Evolutionary conservation across 306 rosid species (phyloP), one percentile per base, ranked within the genome.

Genomic region (Lablab purpureus): DNA sequence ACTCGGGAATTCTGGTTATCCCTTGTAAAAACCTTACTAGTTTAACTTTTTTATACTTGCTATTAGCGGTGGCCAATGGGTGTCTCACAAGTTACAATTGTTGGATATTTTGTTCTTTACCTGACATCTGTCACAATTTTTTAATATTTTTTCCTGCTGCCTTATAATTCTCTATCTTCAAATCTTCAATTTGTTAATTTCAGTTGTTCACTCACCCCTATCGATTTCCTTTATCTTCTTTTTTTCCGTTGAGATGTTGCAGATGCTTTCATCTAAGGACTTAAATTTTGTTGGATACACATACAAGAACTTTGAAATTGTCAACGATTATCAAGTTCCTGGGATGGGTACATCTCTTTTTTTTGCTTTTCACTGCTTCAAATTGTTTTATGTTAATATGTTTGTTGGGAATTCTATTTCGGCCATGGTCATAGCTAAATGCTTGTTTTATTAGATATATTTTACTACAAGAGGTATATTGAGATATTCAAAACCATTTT

Each of bases 201-300:
- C 55, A 30, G 67, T 62, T 54, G 71, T 59, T 69, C 59, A 17
- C 64, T 51, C 47, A 32, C 25, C 28, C 52, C 60, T 43, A 22
- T 32, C 21, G 4, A 17, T 78, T 54, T 81, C 2, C 30, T 7
- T 22, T 21, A 62, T 37, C 67, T 62, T 34, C 22, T 74, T 17
- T 28, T 70, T 75, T 73, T 72, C 81, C 76, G 55, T 74, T 51
- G 55, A 73, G 70, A 25, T 69, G 55, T 84, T 74, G 55, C 96
- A 96, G 99, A 96, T 93, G 98, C 96, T 96, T 73, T 91, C 99
- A 49, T 93, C 99, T 3, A 93, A 96, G 93, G 99, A 96, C 89
- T 80, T 93, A 60, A 96, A 96, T 86, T 96, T 96, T 79, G 96
- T 96, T 62, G 99, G 99, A 64, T 96, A 96, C 83, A 96, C 99